A percentile compares a stretch with the other conserved stretches of the same genome.
Conservation (phyloP, 352 stramenopile genomes). For the Pythium vanterpoolii region DNA sequence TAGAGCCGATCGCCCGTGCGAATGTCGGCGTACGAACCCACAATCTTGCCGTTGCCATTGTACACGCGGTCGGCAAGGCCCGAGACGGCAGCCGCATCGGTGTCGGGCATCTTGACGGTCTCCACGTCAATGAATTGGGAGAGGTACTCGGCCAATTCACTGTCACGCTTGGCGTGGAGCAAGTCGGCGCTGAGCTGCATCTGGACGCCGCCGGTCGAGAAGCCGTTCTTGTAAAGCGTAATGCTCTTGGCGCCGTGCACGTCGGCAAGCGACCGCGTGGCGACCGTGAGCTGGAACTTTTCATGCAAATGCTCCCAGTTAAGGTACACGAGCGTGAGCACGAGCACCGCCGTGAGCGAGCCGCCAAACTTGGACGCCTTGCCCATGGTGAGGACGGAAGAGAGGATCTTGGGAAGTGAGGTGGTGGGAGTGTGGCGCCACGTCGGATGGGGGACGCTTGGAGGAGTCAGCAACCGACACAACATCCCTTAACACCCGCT, state of each 20-base stretch:
- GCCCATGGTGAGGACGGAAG: constrained; percentile 33
- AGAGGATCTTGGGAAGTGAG: constrained; percentile 1
- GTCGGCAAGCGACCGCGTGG: constrained; percentile 45
- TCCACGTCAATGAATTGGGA: constrained; percentile 81
- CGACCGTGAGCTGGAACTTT: constrained; percentile 63
- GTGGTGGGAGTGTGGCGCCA: not conserved
- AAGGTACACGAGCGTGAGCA: constrained; percentile 41
- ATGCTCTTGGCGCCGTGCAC: constrained; percentile 54
- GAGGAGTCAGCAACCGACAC: not conserved
- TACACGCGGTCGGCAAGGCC: constrained; percentile 67
- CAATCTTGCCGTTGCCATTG: constrained; percentile 53
- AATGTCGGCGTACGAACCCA: constrained; percentile 58
- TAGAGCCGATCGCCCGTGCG: constrained; percentile 55
- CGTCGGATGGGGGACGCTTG: not conserved
- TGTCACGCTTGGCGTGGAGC: constrained; percentile 40
- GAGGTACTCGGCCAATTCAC: constrained; percentile 72
- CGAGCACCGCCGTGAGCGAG: constrained; percentile 37
- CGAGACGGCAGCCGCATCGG: constrained; percentile 22
- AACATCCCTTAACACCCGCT: constrained; percentile 7
- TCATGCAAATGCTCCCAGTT: constrained; percentile 57
- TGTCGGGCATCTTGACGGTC: constrained; percentile 28
- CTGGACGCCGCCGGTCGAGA: constrained; percentile 68
- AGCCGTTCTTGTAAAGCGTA: constrained; percentile 77
- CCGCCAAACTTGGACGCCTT: constrained; percentile 40
- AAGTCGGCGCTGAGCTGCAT: constrained; percentile 63